phyloP scores from a whole-genome alignment of 768 basidiomycete species.

The Suillus cothurnatus region DNA sequence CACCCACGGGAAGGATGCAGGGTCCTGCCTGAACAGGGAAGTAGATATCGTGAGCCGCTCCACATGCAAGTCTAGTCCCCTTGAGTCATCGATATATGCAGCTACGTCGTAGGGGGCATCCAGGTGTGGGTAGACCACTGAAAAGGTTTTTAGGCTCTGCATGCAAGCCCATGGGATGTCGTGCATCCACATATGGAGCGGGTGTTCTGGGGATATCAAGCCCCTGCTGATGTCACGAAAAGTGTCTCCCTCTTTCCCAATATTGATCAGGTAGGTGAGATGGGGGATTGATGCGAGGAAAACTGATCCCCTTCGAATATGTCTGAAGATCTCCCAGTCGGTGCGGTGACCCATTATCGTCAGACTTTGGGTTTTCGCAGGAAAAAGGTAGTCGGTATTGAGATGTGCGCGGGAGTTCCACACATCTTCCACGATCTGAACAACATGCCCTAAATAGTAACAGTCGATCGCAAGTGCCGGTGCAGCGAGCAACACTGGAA shows the following conservation, averaged over 20 bases:
- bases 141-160: neutral
- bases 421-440: neutral
- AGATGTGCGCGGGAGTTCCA: neutral
- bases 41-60: neutral
- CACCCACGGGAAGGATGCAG: neutral
- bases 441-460: no score
- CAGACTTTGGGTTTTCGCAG: neutral
- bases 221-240: neutral
- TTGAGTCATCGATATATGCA: neutral
- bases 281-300: neutral
- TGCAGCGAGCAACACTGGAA: no score
- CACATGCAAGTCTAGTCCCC: neutral
- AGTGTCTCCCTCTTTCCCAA: no score
- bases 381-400: neutral
- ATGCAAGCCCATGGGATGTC: neutral
- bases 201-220: neutral
- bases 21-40: neutral
- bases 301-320: neutral
- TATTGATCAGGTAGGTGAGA: neutral
- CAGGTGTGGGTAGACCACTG: neutral
- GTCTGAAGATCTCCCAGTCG: neutral
- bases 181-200: neutral
- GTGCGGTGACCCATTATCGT: neutral
- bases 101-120: no score
- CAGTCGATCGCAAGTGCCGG: no score